Conservation (phyloP, 2,329 filamentous ascomycete genomes). For the Neopestalotiopsis sp. region DNA sequence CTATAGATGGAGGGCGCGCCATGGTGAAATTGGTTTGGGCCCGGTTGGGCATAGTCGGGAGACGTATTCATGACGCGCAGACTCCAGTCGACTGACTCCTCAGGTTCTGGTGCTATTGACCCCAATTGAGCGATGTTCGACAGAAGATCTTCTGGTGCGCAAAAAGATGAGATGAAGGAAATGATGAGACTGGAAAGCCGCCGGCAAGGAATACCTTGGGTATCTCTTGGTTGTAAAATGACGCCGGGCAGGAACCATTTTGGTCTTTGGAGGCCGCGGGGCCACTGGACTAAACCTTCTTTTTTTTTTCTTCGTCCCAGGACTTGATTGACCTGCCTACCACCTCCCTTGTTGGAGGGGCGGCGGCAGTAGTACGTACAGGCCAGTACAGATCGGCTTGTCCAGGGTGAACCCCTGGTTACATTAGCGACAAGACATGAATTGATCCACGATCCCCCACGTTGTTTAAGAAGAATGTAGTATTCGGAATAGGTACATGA, state of each 20-base stretch:
- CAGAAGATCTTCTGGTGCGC: neutral
- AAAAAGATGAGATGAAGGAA: neutral
- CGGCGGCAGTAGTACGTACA: neutral
- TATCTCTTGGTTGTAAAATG: neutral
- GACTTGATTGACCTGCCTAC: neutral
- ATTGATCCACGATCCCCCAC: neutral
- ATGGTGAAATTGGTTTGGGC: neutral
- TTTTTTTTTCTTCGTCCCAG: neutral
- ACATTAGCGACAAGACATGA: neutral
- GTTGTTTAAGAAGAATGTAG: neutral
- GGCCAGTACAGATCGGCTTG: neutral
- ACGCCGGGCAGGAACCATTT: neutral
- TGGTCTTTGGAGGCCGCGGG: slow-evolving; percentile 10
- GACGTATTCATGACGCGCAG: neutral
- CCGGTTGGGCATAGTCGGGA: slow-evolving; percentile 3
- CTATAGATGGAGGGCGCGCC: slow-evolving; percentile 1
- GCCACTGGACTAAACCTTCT: slow-evolving; percentile 7
- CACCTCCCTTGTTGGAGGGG: neutral
- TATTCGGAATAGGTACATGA: neutral
- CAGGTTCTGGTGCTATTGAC: neutral
- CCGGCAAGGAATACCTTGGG: neutral
- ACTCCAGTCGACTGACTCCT: neutral
- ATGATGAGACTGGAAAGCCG: neutral
- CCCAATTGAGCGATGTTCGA: neutral
- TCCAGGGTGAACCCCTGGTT: neutral